phyloP scores from a whole-genome alignment of 1,284 basidiomycete species.

The Ustilago sp. region DNA sequence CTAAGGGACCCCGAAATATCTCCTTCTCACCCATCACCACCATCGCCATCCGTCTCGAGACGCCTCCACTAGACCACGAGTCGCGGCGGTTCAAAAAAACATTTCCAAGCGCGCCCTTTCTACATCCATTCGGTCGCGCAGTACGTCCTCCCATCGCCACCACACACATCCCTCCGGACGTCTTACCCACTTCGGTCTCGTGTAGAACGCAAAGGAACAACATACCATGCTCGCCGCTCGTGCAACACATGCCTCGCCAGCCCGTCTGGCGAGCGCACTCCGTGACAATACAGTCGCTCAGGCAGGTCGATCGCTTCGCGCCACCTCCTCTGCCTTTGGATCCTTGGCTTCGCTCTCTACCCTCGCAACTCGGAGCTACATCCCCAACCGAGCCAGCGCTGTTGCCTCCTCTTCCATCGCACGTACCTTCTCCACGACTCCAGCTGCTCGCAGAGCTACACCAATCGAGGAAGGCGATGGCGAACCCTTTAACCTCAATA shows the following conservation, averaged over 20 bases:
- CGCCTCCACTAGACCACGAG: not conserved
- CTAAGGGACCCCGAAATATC: not conserved
- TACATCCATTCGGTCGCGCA: not conserved
- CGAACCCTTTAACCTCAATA: slow-evolving; percentile 63
- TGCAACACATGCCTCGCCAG: slow-evolving; percentile 38
- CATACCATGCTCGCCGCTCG: slow-evolving; percentile 42
- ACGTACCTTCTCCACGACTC: slow-evolving; percentile 41
- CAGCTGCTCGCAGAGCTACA: slow-evolving; percentile 35
- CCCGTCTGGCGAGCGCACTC: slow-evolving; percentile 38
- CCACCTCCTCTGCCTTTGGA: slow-evolving; percentile 21
- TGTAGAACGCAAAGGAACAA: not conserved
- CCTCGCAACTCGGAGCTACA: slow-evolving; percentile 16
- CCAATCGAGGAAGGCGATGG: slow-evolving; percentile 59
- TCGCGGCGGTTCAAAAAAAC: not conserved
- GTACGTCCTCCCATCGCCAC: not conserved
- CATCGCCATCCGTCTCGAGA: slow-evolving; percentile 3
- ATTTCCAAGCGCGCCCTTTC: not conserved
- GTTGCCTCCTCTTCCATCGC: slow-evolving; percentile 19
- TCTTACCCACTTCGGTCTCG: not conserved
- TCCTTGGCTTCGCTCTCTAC: slow-evolving; percentile 31
- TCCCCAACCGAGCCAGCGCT: slow-evolving; percentile 21
- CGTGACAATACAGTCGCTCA: slow-evolving; percentile 18
- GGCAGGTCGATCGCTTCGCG: slow-evolving; percentile 29
- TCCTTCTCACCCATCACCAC: not conserved
- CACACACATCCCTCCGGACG: not conserved